Base-by-base conservation (phyloP, 2,329 filamentous ascomycete species). In the Fusarium sp. region DNA sequence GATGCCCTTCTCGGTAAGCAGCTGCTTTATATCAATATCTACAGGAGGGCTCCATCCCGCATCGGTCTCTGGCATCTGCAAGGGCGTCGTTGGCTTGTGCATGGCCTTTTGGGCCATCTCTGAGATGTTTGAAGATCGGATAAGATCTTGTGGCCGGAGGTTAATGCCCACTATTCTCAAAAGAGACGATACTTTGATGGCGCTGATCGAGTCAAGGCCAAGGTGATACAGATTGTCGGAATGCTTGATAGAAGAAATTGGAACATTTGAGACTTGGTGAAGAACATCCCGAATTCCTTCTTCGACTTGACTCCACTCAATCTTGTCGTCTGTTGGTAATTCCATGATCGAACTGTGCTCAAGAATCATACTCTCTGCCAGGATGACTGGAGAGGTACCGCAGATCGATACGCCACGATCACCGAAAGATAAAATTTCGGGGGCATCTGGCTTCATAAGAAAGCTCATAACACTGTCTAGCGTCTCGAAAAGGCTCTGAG, bases 161-260 rank as follows among this genome's bases (percentile, higher is more conserved):
- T 81, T 79, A 10, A 97, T 79, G 0, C 84, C 87, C 44, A 84
- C 80, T 70, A 87, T 91, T 44, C 88, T 89, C 6, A 98, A 82
- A 10, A 94, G 82, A 1, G 91, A 87, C 11, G 90, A 89, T 6
- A 94, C 89, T 75, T 96, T 97, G 81, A 98, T 96, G 3, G 94
- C 91, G 69, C 91, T 95, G 78, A 98, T 97, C 0, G 94, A 98
- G 77, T 98, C 94, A 2, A 98, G 87, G 1, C 94, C 94, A 3
- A 98, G 85, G 68, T 96, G 90, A 78, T 96, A 97, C 14, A 97
- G 87, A 0, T 87, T 93, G 53, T 90, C 87, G 1, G 84, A 82
- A 58, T 84, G 85, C 4, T 81, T 79, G 54, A 97, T 92, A 3
- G 88, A 83, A 0, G 83, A 76, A 20, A 83, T 79, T 0, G 89